Percentiles rank a stretch among this genome's conserved stretches.
Evolutionary conservation across 73 alveolate species (phyloP).

Genomic region (Paramecium octaurelia): DNA sequence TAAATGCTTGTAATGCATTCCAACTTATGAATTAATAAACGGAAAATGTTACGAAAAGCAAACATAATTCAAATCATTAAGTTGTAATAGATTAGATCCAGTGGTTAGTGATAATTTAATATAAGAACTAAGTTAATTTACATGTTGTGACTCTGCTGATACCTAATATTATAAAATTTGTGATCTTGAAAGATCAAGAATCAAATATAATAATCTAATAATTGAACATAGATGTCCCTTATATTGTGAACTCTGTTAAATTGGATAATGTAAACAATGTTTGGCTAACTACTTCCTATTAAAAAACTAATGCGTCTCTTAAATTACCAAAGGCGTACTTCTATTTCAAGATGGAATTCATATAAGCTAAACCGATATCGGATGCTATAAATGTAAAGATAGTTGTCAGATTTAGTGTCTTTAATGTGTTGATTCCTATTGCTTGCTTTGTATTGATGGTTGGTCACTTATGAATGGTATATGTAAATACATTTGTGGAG

Average conservation of each 20-base stretch:
- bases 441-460: not conserved
- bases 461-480: not conserved
- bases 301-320: not conserved
- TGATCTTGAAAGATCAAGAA: not conserved
- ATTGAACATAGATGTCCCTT: not conserved
- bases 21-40: not conserved
- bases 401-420: not conserved
- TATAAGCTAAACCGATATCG: not conserved
- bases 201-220: not conserved
- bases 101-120: not conserved
- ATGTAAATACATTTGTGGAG: not conserved
- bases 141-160: not conserved
- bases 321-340: not conserved
- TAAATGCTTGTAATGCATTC: not conserved
- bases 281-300: not conserved
- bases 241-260: not conserved
- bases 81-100: not conserved
- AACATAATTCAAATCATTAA: not conserved
- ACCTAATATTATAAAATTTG: not conserved
- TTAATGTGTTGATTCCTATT: not conserved
- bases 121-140: not conserved
- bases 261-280: not conserved
- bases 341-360: not conserved
- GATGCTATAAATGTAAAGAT: not conserved
- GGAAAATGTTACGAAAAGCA: not conserved